Base-by-base conservation (phyloP, 768 basidiomycete species). In the Asterophora parasitica region DNA sequence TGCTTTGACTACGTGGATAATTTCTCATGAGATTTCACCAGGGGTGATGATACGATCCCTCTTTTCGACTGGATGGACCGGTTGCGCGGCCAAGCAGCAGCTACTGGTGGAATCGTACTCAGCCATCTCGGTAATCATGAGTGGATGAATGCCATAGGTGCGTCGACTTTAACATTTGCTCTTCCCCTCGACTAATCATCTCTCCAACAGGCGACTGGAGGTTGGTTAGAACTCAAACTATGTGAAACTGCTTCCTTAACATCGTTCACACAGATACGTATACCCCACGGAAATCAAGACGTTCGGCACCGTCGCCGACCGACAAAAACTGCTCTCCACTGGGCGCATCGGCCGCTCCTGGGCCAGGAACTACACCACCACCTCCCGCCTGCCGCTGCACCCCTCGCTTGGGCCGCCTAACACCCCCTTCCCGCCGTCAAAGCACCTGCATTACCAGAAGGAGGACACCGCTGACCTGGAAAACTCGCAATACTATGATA, bases 41-140 rank as follows among this genome's bases (percentile, higher is more conserved):
- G 92, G 55, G 93, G 93, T 0, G 86, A 88, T 39, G 93, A 96
- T 66, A 95, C 93, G 0, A 90, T 95, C 44, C 74, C 78, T 33
- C 72, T 98, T 8, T 98, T 89, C 64, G 59, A 70, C 23, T 84
- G 85, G 79, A 89, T 98, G 83, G 92, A 94, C 49, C 68, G 68
- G 32, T 74, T 99, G 6, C 81, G 94, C 19, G 76, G 68, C 7
- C 82, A 97, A 63, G 94, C 95, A 0, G 65, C 65, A 4, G 66
- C 68, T 0, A 70, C 65, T 11, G 91, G 91, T 3, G 93, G 90
- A 1, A 76, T 73, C 4, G 75, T 99, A 11, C 61, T 95, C 27
- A 82, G 78, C 10, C 76, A 90, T 46, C 70, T 97, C 28, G 96
- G 96, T 19, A 99, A 99, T 63, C 96, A 99, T 56, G 96, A 98